A percentile compares a stretch with the other conserved stretches of the same genome.
Conservation (phyloP, 805 yeast genomes). For the Blastobotrys muscicola region DNA sequence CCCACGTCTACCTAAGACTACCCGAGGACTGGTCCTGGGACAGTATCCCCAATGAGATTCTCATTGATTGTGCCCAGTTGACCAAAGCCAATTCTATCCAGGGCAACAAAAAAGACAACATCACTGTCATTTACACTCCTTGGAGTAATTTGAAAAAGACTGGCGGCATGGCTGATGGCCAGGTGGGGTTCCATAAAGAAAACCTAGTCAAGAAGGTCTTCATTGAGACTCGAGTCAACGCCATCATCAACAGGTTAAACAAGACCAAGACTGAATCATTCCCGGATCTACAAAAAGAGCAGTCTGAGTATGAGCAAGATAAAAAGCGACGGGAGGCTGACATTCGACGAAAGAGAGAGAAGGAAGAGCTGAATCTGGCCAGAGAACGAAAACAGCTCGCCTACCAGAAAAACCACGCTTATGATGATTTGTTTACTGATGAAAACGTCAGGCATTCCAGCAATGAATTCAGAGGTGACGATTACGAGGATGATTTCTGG, state of each 20-base stretch:
- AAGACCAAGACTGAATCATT: slow-evolving; percentile 52
- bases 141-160: slow-evolving; percentile 59
- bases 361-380: slow-evolving; percentile 31
- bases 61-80: slow-evolving; percentile 57
- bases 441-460: slow-evolving; percentile 36
- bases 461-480: slow-evolving; percentile 41
- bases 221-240: slow-evolving; percentile 48
- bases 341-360: slow-evolving; percentile 31
- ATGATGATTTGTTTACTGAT: slow-evolving; percentile 41
- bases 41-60: slow-evolving; percentile 41
- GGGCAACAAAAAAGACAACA: slow-evolving; percentile 59
- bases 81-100: slow-evolving; percentile 71
- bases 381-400: slow-evolving; percentile 23
- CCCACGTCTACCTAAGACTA: slow-evolving; percentile 62
- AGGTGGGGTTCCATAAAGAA: slow-evolving; percentile 60
- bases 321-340: slow-evolving; percentile 21
- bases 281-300: slow-evolving; percentile 38
- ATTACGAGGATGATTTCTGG: slow-evolving; percentile 52
- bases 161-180: slow-evolving; percentile 68
- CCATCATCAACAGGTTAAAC: slow-evolving; percentile 49
- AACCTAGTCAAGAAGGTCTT: slow-evolving; percentile 43
- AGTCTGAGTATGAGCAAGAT: slow-evolving; percentile 34
- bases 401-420: slow-evolving; percentile 32
- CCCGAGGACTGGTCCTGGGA: slow-evolving; percentile 37
- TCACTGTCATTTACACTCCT: slow-evolving; percentile 64